These are phyloP conservation scores for Speleostelium caveatum DNA, from an alignment of 78 protist genomes.

Conservation along the genomic window DNA sequence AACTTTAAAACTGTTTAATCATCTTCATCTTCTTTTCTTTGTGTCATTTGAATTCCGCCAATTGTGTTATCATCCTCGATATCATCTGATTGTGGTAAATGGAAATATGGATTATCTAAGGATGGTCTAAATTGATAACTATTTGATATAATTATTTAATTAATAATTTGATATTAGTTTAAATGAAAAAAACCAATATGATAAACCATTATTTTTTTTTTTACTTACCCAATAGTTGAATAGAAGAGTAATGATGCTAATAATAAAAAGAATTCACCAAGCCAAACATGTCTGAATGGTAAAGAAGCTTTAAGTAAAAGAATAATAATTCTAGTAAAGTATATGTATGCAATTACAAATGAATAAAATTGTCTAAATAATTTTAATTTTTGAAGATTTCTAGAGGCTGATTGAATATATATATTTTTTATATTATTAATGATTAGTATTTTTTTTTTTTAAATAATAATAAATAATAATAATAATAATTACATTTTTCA, in stretches of 20 bases:
- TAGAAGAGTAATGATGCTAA: slow-evolving; percentile 84
- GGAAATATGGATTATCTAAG: slow-evolving; percentile 55
- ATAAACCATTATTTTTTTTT: not conserved
- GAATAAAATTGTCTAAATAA: slow-evolving; percentile 90
- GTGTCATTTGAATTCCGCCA: too few species aligned
- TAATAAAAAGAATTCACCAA: slow-evolving; percentile 44
- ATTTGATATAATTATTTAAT: not conserved
- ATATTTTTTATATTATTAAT: not conserved
- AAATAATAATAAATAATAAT: too few species aligned
- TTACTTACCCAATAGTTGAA: slow-evolving; percentile 68
- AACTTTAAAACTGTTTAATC: too few species aligned
- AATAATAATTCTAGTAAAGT: slow-evolving; percentile 91
- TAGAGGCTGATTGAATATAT: slow-evolving; percentile 22
- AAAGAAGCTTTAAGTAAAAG: slow-evolving; percentile 77
- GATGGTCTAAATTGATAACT: slow-evolving; percentile 73
- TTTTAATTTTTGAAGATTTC: slow-evolving; percentile 66
- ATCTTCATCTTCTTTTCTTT: too few species aligned
- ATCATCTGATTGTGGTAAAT: slow-evolving; percentile 42
- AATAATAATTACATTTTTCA: slow-evolving; percentile 79
- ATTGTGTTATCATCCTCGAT: not conserved
- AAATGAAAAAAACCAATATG: not conserved
- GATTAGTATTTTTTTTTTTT: not conserved
- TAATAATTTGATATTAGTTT: too few species aligned
- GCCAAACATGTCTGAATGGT: slow-evolving; percentile 76
- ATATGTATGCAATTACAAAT: slow-evolving; percentile 82